Evolutionary conservation across 2,329 filamentous ascomycete genomes (phyloP).

Genomic region (Fusarium luffae): DNA sequence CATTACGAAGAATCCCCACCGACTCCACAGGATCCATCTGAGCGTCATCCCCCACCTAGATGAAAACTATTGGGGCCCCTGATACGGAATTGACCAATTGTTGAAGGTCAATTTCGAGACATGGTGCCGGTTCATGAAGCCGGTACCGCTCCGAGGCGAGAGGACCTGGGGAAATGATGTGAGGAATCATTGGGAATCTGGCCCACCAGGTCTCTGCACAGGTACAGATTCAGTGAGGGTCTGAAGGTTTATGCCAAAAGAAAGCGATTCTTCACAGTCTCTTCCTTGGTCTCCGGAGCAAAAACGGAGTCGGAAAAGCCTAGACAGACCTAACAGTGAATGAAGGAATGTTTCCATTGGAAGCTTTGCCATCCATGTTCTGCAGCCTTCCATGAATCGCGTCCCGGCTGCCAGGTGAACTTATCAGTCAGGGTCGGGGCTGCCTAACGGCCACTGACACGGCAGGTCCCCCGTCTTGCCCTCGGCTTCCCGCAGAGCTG

Average conservation of each 20-base stretch:
- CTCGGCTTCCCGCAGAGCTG: constrained; percentile 32
- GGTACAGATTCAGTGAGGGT: background rate
- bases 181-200: constrained; percentile 13
- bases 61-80: constrained; percentile 17
- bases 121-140: constrained; percentile 17
- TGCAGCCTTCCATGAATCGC: constrained; percentile 38
- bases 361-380: constrained; percentile 22
- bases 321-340: background rate
- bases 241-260: background rate
- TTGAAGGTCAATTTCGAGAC: constrained; percentile 38
- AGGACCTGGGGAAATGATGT: constrained; percentile 22
- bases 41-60: constrained; percentile 33
- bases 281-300: background rate
- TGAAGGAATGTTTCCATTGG: background rate
- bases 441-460: constrained; percentile 28
- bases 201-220: background rate
- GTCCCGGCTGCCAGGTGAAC: constrained; percentile 6
- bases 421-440: constrained; percentile 15
- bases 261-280: background rate
- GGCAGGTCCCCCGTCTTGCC: constrained; percentile 24
- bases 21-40: constrained; percentile 34
- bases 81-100: constrained; percentile 32
- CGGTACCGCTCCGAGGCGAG: constrained; percentile 25
- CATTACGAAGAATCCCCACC: constrained; percentile 42
- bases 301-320: background rate